These are phyloP conservation scores for Pilasporangium apinafurcum DNA, from an alignment of 352 stramenopile genomes.

Conservation along the genomic window DNA sequence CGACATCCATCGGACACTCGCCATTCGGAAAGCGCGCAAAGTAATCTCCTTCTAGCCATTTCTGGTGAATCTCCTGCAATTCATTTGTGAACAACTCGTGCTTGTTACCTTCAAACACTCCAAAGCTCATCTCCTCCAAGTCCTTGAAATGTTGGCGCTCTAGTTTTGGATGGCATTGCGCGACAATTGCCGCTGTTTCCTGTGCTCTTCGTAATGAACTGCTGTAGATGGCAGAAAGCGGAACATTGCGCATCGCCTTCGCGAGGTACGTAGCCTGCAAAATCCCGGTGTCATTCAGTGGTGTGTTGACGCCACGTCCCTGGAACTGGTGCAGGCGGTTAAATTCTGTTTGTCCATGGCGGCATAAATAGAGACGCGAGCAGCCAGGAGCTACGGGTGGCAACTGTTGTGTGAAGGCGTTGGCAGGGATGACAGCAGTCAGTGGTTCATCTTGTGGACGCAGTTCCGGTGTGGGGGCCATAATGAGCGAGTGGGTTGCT, in stretches of 20 bases:
- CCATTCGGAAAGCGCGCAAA: slow-evolving; percentile 45
- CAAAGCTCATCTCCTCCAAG: slow-evolving; percentile 84
- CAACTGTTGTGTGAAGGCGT: slow-evolving; percentile 52
- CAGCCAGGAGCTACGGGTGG: slow-evolving; percentile 39
- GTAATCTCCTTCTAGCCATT: slow-evolving; percentile 56
- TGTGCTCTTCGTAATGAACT: slow-evolving; percentile 18
- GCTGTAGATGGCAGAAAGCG: slow-evolving; percentile 62
- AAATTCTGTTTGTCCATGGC: slow-evolving; percentile 76
- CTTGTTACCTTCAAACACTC: slow-evolving; percentile 56
- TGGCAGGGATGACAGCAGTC: too few species aligned
- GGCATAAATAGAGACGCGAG: slow-evolving; percentile 68
- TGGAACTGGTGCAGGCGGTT: slow-evolving; percentile 72
- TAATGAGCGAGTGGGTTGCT: too few species aligned
- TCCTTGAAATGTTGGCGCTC: slow-evolving; percentile 53
- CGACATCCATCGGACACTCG: slow-evolving; percentile 65
- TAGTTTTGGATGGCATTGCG: slow-evolving; percentile 45
- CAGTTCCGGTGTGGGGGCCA: too few species aligned
- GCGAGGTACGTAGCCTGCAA: slow-evolving; percentile 56
- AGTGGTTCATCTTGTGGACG: not conserved
- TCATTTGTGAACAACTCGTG: slow-evolving; percentile 42
- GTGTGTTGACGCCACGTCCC: slow-evolving; percentile 69
- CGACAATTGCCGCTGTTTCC: slow-evolving; percentile 37
- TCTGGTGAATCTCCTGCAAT: slow-evolving; percentile 51
- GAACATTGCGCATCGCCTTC: slow-evolving; percentile 57
- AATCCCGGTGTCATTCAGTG: slow-evolving; percentile 52